Base-by-base conservation (phyloP, 2,329 filamentous ascomycete species). In the Pyricularia grisea region DNA sequence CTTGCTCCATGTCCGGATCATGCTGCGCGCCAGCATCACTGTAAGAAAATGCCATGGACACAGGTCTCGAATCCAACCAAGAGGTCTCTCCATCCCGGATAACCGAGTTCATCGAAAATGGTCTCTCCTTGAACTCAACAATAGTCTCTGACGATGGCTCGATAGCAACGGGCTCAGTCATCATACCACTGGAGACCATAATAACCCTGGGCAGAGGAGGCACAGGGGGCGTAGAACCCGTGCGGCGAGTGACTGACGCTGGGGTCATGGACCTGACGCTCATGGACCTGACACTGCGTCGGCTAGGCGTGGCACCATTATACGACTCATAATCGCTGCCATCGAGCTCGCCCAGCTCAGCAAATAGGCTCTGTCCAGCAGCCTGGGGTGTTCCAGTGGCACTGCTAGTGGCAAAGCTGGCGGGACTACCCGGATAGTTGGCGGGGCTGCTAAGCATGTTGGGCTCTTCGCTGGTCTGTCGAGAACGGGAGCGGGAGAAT, bases 271-370 rank as follows among this genome's bases (percentile, higher is more conserved):
- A 83, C 63, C 82, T 82, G 27, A 79, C 74, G 70, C 81, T 82
- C 63, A 78, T 73, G 23, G 80, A 83, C 63, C 82, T 82, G 28
- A 79, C 74, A 70, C 81, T 82, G 63, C 80, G 77, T 55, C 82
- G 81, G 71, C 83, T 85, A 30, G 87, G 87, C 33, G 87, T 89
- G 23, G 82, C 82, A 20, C 82, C 60, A n/a, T 63, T 63, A 70
- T 79, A 82, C 68, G 91, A 89, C 71, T 90, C 90, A 70, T 92
- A 91, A 71, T 92, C 92, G 73, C 91, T 90, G 72, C 88, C 88
- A 71, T 88, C 90, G 63, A 97, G 82, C 72, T 93, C 92, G 68
- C 91, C 92, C 61, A 99, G 85, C 78, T 99, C 95, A 60, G 93
- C 93, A 77, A 95, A 97, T 67, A 99, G 83, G 75, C 91, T 98